These are phyloP conservation scores for Rutstroemia sydowiana DNA, from an alignment of 2,329 filamentous ascomycete genomes.

Conservation along the genomic window DNA sequence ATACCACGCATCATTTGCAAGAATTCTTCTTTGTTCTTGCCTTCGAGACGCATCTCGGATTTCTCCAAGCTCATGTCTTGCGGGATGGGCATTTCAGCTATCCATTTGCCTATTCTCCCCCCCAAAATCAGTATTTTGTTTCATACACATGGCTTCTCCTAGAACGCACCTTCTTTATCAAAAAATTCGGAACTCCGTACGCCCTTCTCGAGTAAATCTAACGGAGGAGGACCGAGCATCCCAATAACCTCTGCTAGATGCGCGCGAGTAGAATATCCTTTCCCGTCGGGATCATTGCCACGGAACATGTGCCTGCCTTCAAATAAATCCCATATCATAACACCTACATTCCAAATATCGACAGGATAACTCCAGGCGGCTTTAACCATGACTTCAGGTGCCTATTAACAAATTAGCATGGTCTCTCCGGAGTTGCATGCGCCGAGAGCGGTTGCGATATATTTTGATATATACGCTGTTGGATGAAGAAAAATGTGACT, in stretches of 20 bases:
- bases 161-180: conserved; percentile 21
- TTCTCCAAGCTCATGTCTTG: conserved; percentile 3
- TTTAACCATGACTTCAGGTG: conserved; percentile 33
- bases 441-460: not conserved
- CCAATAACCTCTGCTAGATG: conserved; percentile 26
- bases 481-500: not conserved
- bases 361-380: conserved; percentile 31
- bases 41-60: conserved; percentile 19
- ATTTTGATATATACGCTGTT: not conserved
- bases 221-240: conserved; percentile 24
- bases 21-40: conserved; percentile 28
- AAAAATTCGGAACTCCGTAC: conserved; percentile 22
- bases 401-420: conserved; percentile 16
- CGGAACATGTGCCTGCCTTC: conserved; percentile 21
- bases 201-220: conserved; percentile 24
- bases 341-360: conserved; percentile 33
- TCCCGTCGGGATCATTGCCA: conserved; percentile 18
- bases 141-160: not conserved
- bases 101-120: not conserved
- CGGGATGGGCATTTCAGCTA: conserved; percentile 1
- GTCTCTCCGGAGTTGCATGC: not conserved
- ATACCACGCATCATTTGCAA: conserved; percentile 28
- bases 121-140: not conserved
- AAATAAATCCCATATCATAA: conserved; percentile 30
- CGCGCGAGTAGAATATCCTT: conserved; percentile 16